These are phyloP conservation scores for Talaromyces sp. DNA, from an alignment of 2,329 filamentous ascomycete species.

Conservation along the genomic window DNA sequence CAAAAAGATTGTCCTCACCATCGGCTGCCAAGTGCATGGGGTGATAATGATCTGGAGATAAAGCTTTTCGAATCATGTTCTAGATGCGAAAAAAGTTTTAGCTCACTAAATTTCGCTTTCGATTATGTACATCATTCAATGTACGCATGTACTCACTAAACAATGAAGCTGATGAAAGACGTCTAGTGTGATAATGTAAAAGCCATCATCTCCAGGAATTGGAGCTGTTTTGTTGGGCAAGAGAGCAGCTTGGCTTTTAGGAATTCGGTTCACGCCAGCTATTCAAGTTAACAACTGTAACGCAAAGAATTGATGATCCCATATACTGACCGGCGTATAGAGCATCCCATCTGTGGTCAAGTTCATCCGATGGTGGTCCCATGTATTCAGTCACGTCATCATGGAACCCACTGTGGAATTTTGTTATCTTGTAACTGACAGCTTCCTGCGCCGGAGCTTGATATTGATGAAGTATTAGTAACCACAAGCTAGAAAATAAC, in stretches of 20 bases:
- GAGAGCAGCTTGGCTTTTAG: not conserved
- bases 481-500: not conserved
- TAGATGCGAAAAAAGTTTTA: not conserved
- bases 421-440: not conserved
- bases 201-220: not conserved
- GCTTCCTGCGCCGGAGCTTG: not conserved
- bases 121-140: not conserved
- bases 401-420: not conserved
- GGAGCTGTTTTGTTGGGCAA: constrained; percentile 2
- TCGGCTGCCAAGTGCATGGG: not conserved
- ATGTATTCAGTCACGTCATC: not conserved
- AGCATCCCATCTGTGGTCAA: not conserved
- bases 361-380: not conserved
- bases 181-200: constrained; percentile 9
- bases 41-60: not conserved
- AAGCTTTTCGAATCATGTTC: constrained; percentile 9
- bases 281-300: not conserved
- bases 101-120: not conserved
- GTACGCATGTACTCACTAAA: constrained; percentile 6
- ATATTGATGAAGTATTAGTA: not conserved
- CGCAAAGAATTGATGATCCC: not conserved
- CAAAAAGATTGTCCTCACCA: not conserved
- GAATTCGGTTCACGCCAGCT: not conserved
- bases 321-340: not conserved
- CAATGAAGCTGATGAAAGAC: constrained; percentile 18